These are phyloP conservation scores for Gautieria morchelliformis DNA, from an alignment of 768 basidiomycete species.

Conservation along the genomic window DNA sequence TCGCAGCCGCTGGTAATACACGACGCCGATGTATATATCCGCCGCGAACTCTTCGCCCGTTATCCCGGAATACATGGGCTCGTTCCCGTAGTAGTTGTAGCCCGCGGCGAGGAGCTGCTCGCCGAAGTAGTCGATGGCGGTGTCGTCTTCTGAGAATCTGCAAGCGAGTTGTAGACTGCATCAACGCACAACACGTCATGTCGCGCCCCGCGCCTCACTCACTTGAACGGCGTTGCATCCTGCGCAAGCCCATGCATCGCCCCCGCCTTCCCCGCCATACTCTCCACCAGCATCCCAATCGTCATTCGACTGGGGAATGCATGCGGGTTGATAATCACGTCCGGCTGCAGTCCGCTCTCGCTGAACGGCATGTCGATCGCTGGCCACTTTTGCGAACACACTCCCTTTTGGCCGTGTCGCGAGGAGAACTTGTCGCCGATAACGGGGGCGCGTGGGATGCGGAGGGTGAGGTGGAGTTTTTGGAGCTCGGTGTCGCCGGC, in stretches of 20 bases:
- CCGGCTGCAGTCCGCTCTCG: constrained; percentile 98
- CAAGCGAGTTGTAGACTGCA: constrained; percentile 9
- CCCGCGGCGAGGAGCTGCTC: constrained; percentile 88
- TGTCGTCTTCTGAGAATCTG: constrained; percentile 93
- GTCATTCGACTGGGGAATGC: constrained; percentile 99
- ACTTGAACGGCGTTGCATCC: constrained; percentile 98
- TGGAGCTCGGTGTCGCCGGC: constrained; percentile 80
- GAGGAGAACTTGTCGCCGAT: constrained; percentile 99
- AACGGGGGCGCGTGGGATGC: constrained; percentile 89
- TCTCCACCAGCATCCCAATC: constrained; percentile 99
- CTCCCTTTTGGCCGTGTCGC: constrained; percentile 97
- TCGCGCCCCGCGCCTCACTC: constrained; percentile 19
- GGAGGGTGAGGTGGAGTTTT: constrained; percentile 87
- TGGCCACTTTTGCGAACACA: constrained; percentile 99
- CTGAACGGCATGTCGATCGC: constrained; percentile 97
- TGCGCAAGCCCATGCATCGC: constrained; percentile 98
- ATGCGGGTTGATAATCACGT: constrained; percentile 99
- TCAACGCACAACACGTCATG: not conserved
- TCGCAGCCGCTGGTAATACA: constrained; percentile 96
- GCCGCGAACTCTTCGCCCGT: constrained; percentile 98
- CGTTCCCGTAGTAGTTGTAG: constrained; percentile 98
- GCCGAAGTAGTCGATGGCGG: constrained; percentile 96
- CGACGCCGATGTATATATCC: constrained; percentile 96
- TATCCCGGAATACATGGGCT: constrained; percentile 99
- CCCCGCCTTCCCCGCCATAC: constrained; percentile 98